Evolutionary conservation across 371 early-diverging fungal genomes (phyloP), one percentile per base, ranked within the genome.

Genomic region (Parasitella parasitica): DNA sequence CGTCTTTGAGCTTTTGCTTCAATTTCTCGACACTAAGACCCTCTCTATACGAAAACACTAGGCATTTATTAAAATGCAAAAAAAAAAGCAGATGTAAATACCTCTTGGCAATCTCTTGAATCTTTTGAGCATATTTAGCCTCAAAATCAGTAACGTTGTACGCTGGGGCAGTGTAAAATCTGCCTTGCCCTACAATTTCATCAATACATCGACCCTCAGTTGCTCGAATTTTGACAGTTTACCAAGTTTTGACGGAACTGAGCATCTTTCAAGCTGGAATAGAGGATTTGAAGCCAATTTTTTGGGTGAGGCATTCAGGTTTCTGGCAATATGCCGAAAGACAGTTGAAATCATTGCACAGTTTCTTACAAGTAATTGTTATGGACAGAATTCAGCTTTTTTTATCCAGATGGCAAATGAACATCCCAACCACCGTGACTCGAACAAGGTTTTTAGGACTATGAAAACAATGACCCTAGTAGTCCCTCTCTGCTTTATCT

Each of bases 121-220:
- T 73, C 67, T 91, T 90, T 15, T 84, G 84, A 11, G 83, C 86
- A 77, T 91, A 92, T 73, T 90, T 93, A 20, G 85, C 72, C 36
- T 87, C 86, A 61, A 87, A 84, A 68, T 88, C 78, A 41, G 78
- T 60, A 30, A 64, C 49, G 24, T 59, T 63, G 27, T 55, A 36
- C 20, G 46, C 46, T 15, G 38, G 41, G 8, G 34, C 56, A 59
- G 59, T 63, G 7, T 59, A 63, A 41, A 67, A 67, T 59, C 68
- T 64, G 39, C 37, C 49, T 27, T 59, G 64, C 32, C 41, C 69
- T 69, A 48, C 16, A 11, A 16, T 38, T 20, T 41, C 0, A 41
- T 20, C 26, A 20, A 59, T 59, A 32, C 9, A 27, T 18, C 9
- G 7, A 18, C 43, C 43, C 43, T 9, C 22, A 43, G 20, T 43